Evolutionary conservation across 805 yeast genomes (phyloP).

Genomic region (Torulaspora delbrueckii): DNA sequence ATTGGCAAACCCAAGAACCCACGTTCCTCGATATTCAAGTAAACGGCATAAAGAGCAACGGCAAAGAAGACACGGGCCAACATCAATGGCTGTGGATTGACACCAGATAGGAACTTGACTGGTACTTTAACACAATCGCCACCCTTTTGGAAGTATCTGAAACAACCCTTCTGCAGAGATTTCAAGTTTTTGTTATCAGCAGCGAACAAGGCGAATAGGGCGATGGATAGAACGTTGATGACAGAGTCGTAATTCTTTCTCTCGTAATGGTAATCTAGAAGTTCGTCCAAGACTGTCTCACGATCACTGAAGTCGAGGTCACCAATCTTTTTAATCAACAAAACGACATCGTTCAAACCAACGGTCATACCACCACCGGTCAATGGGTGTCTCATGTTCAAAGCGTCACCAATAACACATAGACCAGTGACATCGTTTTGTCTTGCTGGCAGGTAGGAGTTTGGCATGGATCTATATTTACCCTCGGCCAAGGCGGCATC

Average conservation of each 20-base stretch:
- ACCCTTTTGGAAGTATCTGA: constrained; percentile 77
- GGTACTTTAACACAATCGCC: constrained; percentile 78
- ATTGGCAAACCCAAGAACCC: constrained; percentile 66
- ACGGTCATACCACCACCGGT: constrained; percentile 99
- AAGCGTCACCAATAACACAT: constrained; percentile 83
- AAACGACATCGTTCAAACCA: constrained; percentile 78
- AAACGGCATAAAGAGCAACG: constrained; percentile 83
- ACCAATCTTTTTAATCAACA: constrained; percentile 47
- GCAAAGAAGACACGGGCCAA: constrained; percentile 82
- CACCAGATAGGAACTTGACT: constrained; percentile 75
- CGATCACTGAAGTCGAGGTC: constrained; percentile 49
- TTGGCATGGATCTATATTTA: constrained; percentile 84
- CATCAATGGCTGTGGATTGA: constrained; percentile 66
- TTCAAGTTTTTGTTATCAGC: constrained; percentile 66
- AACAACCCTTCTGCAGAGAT: constrained; percentile 82
- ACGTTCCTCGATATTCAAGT: constrained; percentile 56
- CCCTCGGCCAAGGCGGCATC: constrained; percentile 51
- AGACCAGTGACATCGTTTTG: constrained; percentile 69
- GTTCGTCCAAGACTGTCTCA: constrained; percentile 48
- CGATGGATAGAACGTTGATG: constrained; percentile 83
- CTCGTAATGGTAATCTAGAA: constrained; percentile 65
- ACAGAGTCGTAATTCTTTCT: constrained; percentile 80
- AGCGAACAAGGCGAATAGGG: constrained; percentile 83
- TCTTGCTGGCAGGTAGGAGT: constrained; percentile 80
- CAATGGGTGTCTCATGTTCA: constrained; percentile 96